A percentile compares a stretch with the other conserved stretches of the same genome.
Conservation (phyloP, 768 basidiomycete genomes). For the Tephrocybe sp. region DNA sequence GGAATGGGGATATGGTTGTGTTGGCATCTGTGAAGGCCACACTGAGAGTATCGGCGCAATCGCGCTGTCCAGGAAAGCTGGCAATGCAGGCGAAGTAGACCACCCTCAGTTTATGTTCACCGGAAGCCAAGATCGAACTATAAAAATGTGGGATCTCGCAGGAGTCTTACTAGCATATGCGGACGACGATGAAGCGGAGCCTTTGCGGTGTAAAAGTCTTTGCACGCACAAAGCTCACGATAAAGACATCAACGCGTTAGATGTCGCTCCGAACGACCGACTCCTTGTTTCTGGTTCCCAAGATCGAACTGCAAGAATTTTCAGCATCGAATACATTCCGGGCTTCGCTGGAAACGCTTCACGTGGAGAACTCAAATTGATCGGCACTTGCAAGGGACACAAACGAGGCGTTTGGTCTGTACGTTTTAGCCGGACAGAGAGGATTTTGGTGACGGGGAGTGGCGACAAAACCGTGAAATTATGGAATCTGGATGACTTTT, state of each 20-base stretch:
- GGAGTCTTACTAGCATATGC: slow-evolving; percentile 36
- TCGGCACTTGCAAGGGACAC: slow-evolving; percentile 94
- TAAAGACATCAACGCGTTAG: slow-evolving; percentile 97
- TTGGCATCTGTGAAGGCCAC: slow-evolving; percentile 91
- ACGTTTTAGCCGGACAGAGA: slow-evolving; percentile 80
- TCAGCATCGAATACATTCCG: slow-evolving; percentile 62
- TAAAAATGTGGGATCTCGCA: slow-evolving; percentile 98
- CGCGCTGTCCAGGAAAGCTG: slow-evolving; percentile 66
- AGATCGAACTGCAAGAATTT: slow-evolving; percentile 93
- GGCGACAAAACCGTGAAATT: slow-evolving; percentile 94
- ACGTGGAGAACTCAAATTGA: slow-evolving; percentile 68
- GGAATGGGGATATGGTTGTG: slow-evolving; percentile 66
- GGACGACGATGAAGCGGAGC: slow-evolving; percentile 24
- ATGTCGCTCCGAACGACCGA: slow-evolving; percentile 86
- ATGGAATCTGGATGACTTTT: slow-evolving; percentile 93
- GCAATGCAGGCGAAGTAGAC: slow-evolving; percentile 24
- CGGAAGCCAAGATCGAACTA: slow-evolving; percentile 94
- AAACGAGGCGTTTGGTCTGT: slow-evolving; percentile 97
- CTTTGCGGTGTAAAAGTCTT: slow-evolving; percentile 68
- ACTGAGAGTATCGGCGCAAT: slow-evolving; percentile 92
- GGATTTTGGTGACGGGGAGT: slow-evolving; percentile 88
- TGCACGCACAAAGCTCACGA: slow-evolving; percentile 92
- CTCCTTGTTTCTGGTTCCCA: slow-evolving; percentile 93
- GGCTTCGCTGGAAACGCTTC: slow-evolving; percentile 41
- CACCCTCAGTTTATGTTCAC: slow-evolving; percentile 79